phyloP scores from a whole-genome alignment of 768 basidiomycete species.

The Leccinellum luteum region DNA sequence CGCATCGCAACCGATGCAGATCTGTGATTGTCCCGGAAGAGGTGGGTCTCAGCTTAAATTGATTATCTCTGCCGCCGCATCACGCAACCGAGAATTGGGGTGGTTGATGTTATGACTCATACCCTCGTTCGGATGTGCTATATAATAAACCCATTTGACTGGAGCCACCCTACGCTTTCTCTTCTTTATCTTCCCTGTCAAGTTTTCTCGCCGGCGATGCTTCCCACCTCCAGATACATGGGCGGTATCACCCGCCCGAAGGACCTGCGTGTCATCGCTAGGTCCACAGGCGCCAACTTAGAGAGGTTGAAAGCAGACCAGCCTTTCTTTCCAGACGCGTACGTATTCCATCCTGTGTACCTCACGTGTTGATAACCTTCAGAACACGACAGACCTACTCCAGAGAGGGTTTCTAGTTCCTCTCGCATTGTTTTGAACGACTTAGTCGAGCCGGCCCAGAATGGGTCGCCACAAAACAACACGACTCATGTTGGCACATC shows the following conservation, averaged over 20 bases:
- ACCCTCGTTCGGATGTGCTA: not conserved
- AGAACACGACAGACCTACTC: conserved; percentile 29
- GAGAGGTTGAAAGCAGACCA: conserved; percentile 27
- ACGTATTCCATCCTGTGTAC: conserved; percentile 27
- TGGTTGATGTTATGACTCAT: conserved; percentile 21
- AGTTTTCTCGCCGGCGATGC: conserved; percentile 12
- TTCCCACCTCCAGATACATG: conserved; percentile 32
- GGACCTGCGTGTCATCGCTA: conserved; percentile 35
- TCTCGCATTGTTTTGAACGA: not conserved
- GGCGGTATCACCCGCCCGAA: conserved; percentile 40
- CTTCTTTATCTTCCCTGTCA: not conserved
- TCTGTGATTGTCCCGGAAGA: not conserved
- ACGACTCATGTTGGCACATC: not conserved
- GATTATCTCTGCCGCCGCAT: not conserved
- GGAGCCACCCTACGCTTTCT: not conserved
- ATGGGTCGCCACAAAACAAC: not conserved
- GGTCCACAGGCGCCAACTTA: conserved; percentile 36
- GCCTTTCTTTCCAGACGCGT: conserved; percentile 33
- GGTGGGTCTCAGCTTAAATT: conserved; percentile 1
- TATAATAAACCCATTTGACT: not conserved
- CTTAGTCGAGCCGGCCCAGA: not conserved
- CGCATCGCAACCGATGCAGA: not conserved
- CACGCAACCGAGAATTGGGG: not conserved
- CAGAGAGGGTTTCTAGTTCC: conserved; percentile 21
- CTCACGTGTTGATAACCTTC: conserved; percentile 35